These are phyloP conservation scores for Mycena belliarum DNA, from an alignment of 768 basidiomycete species.

Conservation along the genomic window DNA sequence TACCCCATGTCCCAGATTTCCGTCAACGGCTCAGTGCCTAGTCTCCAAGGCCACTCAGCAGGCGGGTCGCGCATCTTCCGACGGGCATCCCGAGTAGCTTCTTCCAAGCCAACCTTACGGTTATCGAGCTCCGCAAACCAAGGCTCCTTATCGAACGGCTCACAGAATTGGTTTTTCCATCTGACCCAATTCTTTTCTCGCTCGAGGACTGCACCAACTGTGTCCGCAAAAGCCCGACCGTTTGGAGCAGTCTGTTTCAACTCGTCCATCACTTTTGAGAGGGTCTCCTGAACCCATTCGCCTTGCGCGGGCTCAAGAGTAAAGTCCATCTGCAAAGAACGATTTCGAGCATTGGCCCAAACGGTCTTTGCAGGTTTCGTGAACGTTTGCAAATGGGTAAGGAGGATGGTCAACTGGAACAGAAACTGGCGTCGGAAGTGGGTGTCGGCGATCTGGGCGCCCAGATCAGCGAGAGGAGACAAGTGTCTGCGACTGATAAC, in stretches of 20 bases:
- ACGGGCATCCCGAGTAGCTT: slow-evolving; percentile 56
- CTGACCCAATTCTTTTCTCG: slow-evolving; percentile 88
- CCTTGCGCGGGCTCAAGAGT: slow-evolving; percentile 66
- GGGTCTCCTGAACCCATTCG: slow-evolving; percentile 76
- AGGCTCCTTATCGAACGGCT: slow-evolving; percentile 75
- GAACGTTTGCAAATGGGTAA: slow-evolving; percentile 73
- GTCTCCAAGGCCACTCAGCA: slow-evolving; percentile 61
- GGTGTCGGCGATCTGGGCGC: slow-evolving; percentile 76
- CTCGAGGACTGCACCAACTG: slow-evolving; percentile 68
- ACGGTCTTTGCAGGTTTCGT: slow-evolving; percentile 64
- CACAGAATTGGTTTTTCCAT: slow-evolving; percentile 86
- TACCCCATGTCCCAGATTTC: slow-evolving; percentile 88
- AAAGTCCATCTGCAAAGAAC: slow-evolving; percentile 83
- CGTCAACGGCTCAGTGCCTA: slow-evolving; percentile 71
- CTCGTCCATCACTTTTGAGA: slow-evolving; percentile 57
- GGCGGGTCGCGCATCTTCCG: slow-evolving; percentile 57
- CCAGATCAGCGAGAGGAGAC: slow-evolving; percentile 13
- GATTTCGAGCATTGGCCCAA: slow-evolving; percentile 67
- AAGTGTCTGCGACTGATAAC: slow-evolving; percentile 21
- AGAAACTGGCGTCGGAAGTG: slow-evolving; percentile 93
- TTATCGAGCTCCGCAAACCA: slow-evolving; percentile 53
- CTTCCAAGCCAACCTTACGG: slow-evolving; percentile 56
- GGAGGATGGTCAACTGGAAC: slow-evolving; percentile 79
- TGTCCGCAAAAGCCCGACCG: slow-evolving; percentile 75
- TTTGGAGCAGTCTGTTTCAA: slow-evolving; percentile 77